Evolutionary conservation across 495 filamentous ascomycete genomes (phyloP).

Genomic region (Neurospora intermedia): DNA sequence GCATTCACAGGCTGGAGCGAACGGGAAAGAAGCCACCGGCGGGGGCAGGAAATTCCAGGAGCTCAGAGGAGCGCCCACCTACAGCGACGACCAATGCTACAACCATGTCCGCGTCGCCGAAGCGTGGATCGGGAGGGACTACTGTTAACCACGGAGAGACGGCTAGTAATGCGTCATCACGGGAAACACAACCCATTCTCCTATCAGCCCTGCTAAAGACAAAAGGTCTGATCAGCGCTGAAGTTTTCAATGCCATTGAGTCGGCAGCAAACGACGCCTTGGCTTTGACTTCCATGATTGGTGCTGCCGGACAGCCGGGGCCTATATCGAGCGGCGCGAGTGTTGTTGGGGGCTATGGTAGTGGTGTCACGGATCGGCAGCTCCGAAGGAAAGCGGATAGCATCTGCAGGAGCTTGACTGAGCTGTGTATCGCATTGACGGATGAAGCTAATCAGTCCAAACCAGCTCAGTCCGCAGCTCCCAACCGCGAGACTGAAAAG

Average conservation of each 20-base stretch:
- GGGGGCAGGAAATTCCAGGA: slow-evolving; percentile 63
- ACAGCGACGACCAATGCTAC: slow-evolving; percentile 93
- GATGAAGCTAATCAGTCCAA: slow-evolving; percentile 37
- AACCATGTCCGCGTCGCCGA: slow-evolving; percentile 80
- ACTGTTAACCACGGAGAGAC: slow-evolving; percentile 26
- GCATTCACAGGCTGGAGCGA: slow-evolving; percentile 84
- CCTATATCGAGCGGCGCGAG: slow-evolving; percentile 52
- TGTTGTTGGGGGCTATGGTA: slow-evolving; percentile 42
- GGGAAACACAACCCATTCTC: slow-evolving; percentile 62
- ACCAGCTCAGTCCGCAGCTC: slow-evolving; percentile 20
- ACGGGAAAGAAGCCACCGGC: slow-evolving; percentile 78
- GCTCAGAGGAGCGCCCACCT: slow-evolving; percentile 68
- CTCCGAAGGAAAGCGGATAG: slow-evolving; percentile 84
- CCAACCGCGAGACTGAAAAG: slow-evolving; percentile 16
- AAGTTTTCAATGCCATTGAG: slow-evolving; percentile 74
- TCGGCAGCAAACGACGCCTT: slow-evolving; percentile 73
- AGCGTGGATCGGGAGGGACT: slow-evolving; percentile 41
- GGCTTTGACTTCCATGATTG: slow-evolving; percentile 61
- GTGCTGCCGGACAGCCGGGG: slow-evolving; percentile 47
- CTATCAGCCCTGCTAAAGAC: slow-evolving; percentile 71
- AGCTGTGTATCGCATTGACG: slow-evolving; percentile 78
- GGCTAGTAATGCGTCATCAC: slow-evolving; percentile 14
- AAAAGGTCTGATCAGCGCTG: slow-evolving; percentile 51
- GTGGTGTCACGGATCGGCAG: slow-evolving; percentile 60
- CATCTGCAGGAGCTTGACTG: slow-evolving; percentile 84